Base-by-base conservation (phyloP, 2,329 filamentous ascomycete species). In the Diaporthe australafricana region DNA sequence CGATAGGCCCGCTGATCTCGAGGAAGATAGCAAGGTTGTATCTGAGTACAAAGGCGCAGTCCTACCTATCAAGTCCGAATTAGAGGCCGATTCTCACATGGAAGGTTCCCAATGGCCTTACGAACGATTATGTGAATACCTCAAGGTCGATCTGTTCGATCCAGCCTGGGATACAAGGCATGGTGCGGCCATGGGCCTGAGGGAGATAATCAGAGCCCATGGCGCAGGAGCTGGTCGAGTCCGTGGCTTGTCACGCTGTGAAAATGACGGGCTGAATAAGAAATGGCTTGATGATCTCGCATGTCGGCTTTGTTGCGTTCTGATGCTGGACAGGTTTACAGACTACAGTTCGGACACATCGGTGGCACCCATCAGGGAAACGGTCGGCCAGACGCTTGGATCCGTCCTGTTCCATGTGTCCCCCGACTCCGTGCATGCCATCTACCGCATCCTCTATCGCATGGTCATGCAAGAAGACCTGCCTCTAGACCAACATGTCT, bases 321-420 rank as follows among this genome's bases (percentile, higher is more conserved):
- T 99, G 77, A 98, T 99, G 91, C 90, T 99, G 20, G 96, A 99
- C 83, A 92, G 95, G 68, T 99, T 99, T 79, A 97, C 95, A 70
- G 96, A 99, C 79, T 99, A 98, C 83, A 96, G 97, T 72, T 98
- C 95, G 6, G 96, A 99, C 81, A 99, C 94, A 68, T 97, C 97
- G 0, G 95, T 99, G 50, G 96, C 96, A 0, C 96, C 96, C 0
- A 98, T 99, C 75, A 89, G 96, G 75, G 96, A 99, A 84, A 98
- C 95, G 0, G 94, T 97, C 50, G 96, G 96, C 56, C 96, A 99
- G 82, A 96, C 95, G 2, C 86, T 99, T 17, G 97, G 96, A 77
- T 94, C 96, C 16, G 90, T 97, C 17, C 85, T 99, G 68, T 94
- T 94, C 75, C 94, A 98, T 80, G 87, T 99, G 8, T 91, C 94